Base-by-base conservation (phyloP, 768 basidiomycete genomes). In the Amanita rubescens region DNA sequence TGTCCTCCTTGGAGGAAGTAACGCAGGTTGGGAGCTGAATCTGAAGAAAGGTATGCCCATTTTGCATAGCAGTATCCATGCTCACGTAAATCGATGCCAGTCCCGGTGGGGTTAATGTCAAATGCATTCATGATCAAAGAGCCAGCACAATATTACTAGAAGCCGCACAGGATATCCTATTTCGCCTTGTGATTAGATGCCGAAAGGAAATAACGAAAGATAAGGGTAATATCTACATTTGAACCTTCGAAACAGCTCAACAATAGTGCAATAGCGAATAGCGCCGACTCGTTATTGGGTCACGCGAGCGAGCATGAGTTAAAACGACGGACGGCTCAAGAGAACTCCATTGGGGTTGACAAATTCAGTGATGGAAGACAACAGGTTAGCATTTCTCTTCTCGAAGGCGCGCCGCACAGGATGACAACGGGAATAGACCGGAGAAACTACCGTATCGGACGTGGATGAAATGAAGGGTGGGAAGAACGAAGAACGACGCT, bases 1-100 rank as follows among this genome's bases (percentile, higher is more conserved):
- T 54, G 55, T 67, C 51, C 55, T 75, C 33, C 33, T 51, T 20
- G 25, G 17, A 9, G 55, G 33, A 27, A 55, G 48, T 35, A 14
- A 17, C 12, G 22, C 17, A 51, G 50, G 17, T 50, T 42, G 33
- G 17, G 14, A 47, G 3, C n/a, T 48, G 32, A 34, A 49, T 3
- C 12, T 24, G 35, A 33, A 25, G 14, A 17, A 35, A 32, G 47
- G 47, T 49, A 49, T 15, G 20, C 47, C 34, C 19, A 22, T 22
- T 49, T 49, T 37, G 34, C 11, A 33, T 20, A 37, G 10, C 24
- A 17, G 30, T 46, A n/a, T 11, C 12, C 15, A 15, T 34, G 17
- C 47, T 49, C 32, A 34, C 47, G 33, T n/a, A 14, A 32, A n/a
- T 46, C 4, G 32, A 22, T 17, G 32, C 8, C n/a, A 35, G 35